phyloP scores from a whole-genome alignment of 2,329 filamentous ascomycete genomes.

The Fusarium goolgardi region DNA sequence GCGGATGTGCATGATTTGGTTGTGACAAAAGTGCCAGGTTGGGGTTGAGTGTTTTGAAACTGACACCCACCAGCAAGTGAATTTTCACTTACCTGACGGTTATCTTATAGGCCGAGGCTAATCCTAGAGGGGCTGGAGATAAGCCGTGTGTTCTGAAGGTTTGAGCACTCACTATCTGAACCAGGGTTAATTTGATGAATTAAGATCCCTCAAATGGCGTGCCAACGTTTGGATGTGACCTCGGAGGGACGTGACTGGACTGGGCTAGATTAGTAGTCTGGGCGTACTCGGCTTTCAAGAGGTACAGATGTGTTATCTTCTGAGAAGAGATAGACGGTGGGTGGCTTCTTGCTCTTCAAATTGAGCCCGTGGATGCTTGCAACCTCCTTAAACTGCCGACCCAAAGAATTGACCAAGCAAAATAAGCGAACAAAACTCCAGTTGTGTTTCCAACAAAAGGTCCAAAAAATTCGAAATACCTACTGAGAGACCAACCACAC shows the following conservation, averaged over 20 bases:
- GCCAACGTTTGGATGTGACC: conserved; percentile 31
- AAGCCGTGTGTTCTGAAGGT: conserved; percentile 35
- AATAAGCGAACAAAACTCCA: conserved; percentile 16
- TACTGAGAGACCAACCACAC: conserved; percentile 25
- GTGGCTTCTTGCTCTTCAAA: not conserved
- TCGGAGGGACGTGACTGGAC: not conserved
- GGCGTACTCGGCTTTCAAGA: not conserved
- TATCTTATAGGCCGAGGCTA: conserved; percentile 42
- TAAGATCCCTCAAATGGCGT: conserved; percentile 32
- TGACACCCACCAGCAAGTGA: conserved; percentile 7
- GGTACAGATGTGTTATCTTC: not conserved
- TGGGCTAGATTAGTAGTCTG: not conserved
- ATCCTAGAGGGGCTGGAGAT: conserved; percentile 45
- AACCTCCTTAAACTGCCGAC: not conserved
- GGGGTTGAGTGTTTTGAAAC: conserved; percentile 1
- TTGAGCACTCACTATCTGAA: conserved; percentile 35
- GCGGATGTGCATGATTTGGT: too few relatives aligned
- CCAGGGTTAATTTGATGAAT: conserved; percentile 33
- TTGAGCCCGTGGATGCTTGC: not conserved
- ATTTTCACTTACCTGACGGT: conserved; percentile 29
- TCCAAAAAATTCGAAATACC: conserved; percentile 37
- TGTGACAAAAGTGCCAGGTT: conserved; percentile 42
- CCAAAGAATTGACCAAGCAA: not conserved
- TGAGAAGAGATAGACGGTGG: not conserved
- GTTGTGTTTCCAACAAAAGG: conserved; percentile 39